These are phyloP conservation scores for Cetraspora pellucida DNA, from an alignment of 192 early-diverging fungal genomes.

Conservation along the genomic window DNA sequence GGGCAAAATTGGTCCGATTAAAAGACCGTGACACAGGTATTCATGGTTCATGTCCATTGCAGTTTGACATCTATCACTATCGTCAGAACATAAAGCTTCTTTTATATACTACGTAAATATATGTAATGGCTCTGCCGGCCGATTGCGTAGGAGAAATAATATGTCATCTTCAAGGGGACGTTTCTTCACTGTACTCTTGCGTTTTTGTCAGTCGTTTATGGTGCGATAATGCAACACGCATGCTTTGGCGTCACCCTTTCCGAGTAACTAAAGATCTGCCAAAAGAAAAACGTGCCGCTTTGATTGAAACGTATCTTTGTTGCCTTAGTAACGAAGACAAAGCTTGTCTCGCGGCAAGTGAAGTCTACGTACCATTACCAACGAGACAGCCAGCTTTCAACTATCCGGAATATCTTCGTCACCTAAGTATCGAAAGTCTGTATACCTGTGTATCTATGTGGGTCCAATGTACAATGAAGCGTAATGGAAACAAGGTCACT, in stretches of 20 bases:
- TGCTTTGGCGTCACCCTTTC: slow-evolving; percentile 1
- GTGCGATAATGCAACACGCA: not conserved
- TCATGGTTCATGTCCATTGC: too few relatives aligned
- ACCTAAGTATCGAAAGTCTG: not conserved
- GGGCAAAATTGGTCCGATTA: too few relatives aligned
- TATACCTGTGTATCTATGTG: not conserved
- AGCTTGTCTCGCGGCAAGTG: too few relatives aligned
- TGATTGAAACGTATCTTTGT: too few relatives aligned
- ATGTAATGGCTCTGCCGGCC: not conserved
- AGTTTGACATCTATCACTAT: too few relatives aligned
- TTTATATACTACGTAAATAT: too few relatives aligned
- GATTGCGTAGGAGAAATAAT: slow-evolving; percentile 6
- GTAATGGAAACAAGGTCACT: not conserved
- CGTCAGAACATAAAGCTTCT: too few relatives aligned
- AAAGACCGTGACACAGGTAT: too few relatives aligned
- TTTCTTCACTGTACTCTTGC: slow-evolving; percentile 1
- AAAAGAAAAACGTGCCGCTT: too few relatives aligned
- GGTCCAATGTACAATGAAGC: not conserved
- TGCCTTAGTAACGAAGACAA: too few relatives aligned
- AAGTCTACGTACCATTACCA: too few relatives aligned
- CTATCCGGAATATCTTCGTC: not conserved
- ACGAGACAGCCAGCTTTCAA: not conserved
- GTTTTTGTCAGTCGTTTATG: slow-evolving; percentile 8
- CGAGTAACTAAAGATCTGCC: not conserved
- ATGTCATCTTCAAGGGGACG: not conserved